Base-by-base conservation (phyloP, 177 flowering plant genomes). In the Vitis hybrid region DNA sequence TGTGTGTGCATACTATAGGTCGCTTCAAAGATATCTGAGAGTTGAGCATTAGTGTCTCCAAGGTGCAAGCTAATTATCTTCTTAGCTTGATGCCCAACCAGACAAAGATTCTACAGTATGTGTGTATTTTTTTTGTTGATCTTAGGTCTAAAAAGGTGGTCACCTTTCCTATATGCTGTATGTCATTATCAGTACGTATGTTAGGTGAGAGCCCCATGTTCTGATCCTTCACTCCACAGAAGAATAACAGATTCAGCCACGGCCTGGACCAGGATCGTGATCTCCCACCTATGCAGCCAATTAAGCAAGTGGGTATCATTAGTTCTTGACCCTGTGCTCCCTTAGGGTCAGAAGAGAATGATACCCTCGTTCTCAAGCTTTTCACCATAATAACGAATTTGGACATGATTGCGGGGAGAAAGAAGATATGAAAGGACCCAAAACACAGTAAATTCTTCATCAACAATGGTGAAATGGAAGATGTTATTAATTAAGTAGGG, bases 401-500 rank as follows among this genome's bases (percentile, higher is more conserved):
- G 21, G 70, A 58, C 19, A 74, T 74, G 4, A 74, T 74, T 74
- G 55, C 73, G 55, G 14, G 50, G 18, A 48, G 8, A 52, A 57
- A 59, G 62, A 40, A 68, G 35, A 32, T 10, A 14, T 56, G 62
- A 70, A 19, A 63, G 8, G 11, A 60, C 59, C 72, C 51, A 61
- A 52, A 69, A 48, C 2, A 57, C 24, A 14, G 2, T 24, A 24
- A 24, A 24, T 24, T 24, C 27, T 24, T 24, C 27, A 24, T 24
- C 27, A 24, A 24, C 27, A 24, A 24, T 24, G 27, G n/a, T 6
- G 58, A 71, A 54, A 71, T 66, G 71, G 72, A 68, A 62, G 74
- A 76, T 74, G 70, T 71, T 62, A 52, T 16, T 70, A 55, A 80
- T 76, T 68, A 69, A 56, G 67, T 68, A 65, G 51, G 52, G 70